Percentiles rank a stretch among this genome's conserved stretches.
Evolutionary conservation across 441 rosid species (phyloP).

Genomic region (Corymbia citriodora): DNA sequence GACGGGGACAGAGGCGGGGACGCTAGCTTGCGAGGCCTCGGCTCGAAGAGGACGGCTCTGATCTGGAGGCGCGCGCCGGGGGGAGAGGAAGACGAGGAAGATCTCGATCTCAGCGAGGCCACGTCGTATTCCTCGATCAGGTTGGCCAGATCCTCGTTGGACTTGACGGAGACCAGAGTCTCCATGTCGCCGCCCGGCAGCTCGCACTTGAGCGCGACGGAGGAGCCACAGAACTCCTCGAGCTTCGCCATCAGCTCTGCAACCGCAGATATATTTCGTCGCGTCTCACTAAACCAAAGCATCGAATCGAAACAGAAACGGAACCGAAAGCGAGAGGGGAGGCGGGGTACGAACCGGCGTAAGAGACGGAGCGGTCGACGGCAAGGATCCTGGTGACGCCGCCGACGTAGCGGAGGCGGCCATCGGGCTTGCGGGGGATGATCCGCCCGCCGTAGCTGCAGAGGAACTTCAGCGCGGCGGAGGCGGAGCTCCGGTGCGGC

Average conservation of each 20-base stretch:
- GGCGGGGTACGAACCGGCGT: constrained; percentile 31
- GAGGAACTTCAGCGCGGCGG: constrained; percentile 46
- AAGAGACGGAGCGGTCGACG: constrained; percentile 55
- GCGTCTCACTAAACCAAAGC: neutral
- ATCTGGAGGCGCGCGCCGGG: constrained; percentile 23
- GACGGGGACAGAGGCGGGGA: constrained; percentile 54
- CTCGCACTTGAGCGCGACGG: constrained; percentile 59
- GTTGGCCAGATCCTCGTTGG: constrained; percentile 62
- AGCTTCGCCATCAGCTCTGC: constrained; percentile 79
- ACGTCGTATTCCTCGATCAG: constrained; percentile 56
- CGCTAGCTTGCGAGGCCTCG: constrained; percentile 30
- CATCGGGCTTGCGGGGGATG: constrained; percentile 61
- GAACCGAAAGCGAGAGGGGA: neutral
- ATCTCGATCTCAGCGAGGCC: constrained; percentile 1
- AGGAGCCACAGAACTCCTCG: constrained; percentile 62
- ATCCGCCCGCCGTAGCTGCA: constrained; percentile 82
- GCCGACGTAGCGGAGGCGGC: constrained; percentile 74
- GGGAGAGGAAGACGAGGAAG: constrained; percentile 6
- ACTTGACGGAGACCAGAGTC: constrained; percentile 61
- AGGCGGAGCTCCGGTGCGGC: neutral
- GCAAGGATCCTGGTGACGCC: constrained; percentile 78
- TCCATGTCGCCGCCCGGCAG: constrained; percentile 78
- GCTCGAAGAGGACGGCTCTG: constrained; percentile 55
- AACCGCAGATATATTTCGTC: neutral
- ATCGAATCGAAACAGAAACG: neutral